phyloP scores from a whole-genome alignment of 1,139 yeast species.

The Zygoascus meyerae region DNA sequence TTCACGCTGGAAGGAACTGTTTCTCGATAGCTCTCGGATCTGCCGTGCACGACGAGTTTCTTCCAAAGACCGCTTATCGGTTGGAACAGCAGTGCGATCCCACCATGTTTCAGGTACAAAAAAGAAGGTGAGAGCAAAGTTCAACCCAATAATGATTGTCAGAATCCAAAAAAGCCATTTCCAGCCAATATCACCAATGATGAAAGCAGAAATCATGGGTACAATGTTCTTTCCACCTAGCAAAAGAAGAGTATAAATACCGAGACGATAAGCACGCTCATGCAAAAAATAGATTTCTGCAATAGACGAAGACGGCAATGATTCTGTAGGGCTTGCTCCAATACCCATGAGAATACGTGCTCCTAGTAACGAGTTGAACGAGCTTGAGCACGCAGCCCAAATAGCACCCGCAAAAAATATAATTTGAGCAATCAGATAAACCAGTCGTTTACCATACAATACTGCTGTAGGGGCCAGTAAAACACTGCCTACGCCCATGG shows the following conservation, averaged over 20 bases:
- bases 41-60: constrained; percentile 48
- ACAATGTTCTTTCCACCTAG: constrained; percentile 59
- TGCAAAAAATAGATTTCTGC: constrained; percentile 62
- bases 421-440: constrained; percentile 46
- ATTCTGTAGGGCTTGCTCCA: constrained; percentile 59
- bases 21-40: constrained; percentile 26
- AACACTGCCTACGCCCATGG: constrained; percentile 54
- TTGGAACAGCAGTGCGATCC: constrained; percentile 51
- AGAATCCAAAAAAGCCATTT: constrained; percentile 62
- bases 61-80: constrained; percentile 43
- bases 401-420: constrained; percentile 49
- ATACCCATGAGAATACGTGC: constrained; percentile 54
- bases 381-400: constrained; percentile 48
- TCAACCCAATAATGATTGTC: constrained; percentile 47
- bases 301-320: constrained; percentile 55
- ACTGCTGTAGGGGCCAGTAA: constrained; percentile 55
- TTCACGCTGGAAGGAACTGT: constrained; percentile 9
- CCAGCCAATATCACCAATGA: constrained; percentile 46
- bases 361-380: constrained; percentile 49
- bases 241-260: constrained; percentile 54
- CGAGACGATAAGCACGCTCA: constrained; percentile 60
- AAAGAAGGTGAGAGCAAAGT: constrained; percentile 43
- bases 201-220: constrained; percentile 52
- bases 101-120: constrained; percentile 65
- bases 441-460: constrained; percentile 54